A percentile compares a stretch with the other conserved stretches of the same genome.
Evolutionary conservation across 1,284 basidiomycete genomes (phyloP).

Genomic region (Ceratobasidium theobromae): DNA sequence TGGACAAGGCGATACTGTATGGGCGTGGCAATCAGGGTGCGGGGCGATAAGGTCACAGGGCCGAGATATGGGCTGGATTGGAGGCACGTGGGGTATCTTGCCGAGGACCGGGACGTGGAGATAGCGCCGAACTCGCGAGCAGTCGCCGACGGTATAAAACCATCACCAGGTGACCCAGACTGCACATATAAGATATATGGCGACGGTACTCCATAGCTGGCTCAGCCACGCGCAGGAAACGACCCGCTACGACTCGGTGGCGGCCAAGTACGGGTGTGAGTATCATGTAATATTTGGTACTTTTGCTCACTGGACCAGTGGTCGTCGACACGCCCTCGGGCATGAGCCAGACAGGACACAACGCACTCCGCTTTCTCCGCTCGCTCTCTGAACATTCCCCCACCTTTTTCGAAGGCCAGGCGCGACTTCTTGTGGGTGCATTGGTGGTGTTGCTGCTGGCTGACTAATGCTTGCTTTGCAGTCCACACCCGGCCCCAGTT

Average conservation of each 20-base stretch:
- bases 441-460: neutral
- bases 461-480: neutral
- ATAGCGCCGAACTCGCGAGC: constrained; percentile 8
- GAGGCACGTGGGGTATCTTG: constrained; percentile 19
- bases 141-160: constrained; percentile 22
- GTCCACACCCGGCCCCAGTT: neutral
- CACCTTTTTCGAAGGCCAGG: constrained; percentile 26
- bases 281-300: neutral
- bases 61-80: neutral
- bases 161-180: neutral
- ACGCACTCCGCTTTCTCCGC: constrained; percentile 26
- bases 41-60: constrained; percentile 11
- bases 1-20: neutral
- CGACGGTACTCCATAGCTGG: constrained; percentile 18
- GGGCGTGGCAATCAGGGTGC: neutral
- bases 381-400: constrained; percentile 28
- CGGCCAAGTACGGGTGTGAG: constrained; percentile 28
- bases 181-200: neutral
- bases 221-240: constrained; percentile 22
- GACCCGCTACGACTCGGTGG: constrained; percentile 23
- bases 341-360: constrained; percentile 20
- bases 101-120: neutral
- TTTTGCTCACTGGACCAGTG: neutral
- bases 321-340: constrained; percentile 26
- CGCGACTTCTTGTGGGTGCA: neutral